These are phyloP conservation scores for Fibroporia radiculosa DNA, from an alignment of 768 basidiomycete species.

Conservation along the genomic window DNA sequence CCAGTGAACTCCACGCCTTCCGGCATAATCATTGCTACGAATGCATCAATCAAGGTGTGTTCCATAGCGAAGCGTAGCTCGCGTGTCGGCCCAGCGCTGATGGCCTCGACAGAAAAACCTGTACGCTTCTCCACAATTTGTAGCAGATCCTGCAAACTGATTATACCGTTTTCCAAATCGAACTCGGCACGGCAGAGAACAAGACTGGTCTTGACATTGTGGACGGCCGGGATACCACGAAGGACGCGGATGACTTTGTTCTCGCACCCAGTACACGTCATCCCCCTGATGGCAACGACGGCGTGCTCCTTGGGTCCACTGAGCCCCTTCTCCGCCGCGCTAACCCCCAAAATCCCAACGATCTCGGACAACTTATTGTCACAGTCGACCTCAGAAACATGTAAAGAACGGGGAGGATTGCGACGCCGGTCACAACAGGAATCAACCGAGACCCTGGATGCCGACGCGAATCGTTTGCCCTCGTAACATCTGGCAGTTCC, in stretches of 20 bases:
- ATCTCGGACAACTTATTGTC: constrained; percentile 5
- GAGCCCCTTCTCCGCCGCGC: constrained; percentile 7
- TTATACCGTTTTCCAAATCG: constrained; percentile 16
- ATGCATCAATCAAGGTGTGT: constrained; percentile 3
- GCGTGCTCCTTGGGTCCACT: constrained; percentile 8
- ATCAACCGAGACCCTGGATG: too few species aligned
- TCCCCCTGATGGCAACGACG: constrained; percentile 20
- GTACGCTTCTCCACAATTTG: constrained; percentile 20
- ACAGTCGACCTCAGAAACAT: too few species aligned
- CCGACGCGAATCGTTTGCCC: background rate
- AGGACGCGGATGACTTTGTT: constrained; percentile 21
- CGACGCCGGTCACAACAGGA: background rate
- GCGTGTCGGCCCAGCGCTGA: constrained; percentile 10
- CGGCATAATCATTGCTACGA: constrained; percentile 7
- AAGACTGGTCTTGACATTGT: constrained; percentile 23
- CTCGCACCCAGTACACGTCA: constrained; percentile 26
- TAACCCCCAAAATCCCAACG: constrained; percentile 8
- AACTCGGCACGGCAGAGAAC: constrained; percentile 23
- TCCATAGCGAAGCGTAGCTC: constrained; percentile 13
- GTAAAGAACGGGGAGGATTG: background rate
- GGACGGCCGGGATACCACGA: constrained; percentile 11
- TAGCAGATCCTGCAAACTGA: constrained; percentile 15
- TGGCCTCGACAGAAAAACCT: constrained; percentile 19
- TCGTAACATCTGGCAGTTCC: too few species aligned
- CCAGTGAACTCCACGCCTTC: constrained; percentile 12